These are phyloP conservation scores for Saprolegnia diclina DNA, from an alignment of 352 stramenopile genomes.

Conservation along the genomic window DNA sequence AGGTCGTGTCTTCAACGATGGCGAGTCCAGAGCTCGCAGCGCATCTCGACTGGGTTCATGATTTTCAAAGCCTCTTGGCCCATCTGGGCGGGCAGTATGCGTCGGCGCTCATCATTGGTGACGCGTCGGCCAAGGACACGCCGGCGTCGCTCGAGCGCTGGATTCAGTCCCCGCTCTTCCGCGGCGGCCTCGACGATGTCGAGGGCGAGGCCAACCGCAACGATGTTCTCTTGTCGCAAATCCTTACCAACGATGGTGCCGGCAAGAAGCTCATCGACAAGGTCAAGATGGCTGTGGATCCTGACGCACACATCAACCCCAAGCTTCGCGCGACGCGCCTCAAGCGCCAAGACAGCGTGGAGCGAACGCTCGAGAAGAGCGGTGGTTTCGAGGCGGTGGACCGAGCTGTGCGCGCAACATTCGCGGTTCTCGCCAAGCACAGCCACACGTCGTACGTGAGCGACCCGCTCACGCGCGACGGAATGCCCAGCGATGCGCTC, in stretches of 20 bases:
- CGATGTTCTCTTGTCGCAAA: conserved; percentile 56
- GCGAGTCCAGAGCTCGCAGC: not conserved
- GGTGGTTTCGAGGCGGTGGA: conserved; percentile 76
- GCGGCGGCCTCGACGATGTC: conserved; percentile 42
- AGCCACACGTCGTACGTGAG: conserved; percentile 69
- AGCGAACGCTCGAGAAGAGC: conserved; percentile 78
- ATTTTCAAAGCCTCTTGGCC: conserved; percentile 56
- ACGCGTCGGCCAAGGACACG: conserved; percentile 11
- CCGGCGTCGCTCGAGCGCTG: conserved; percentile 38
- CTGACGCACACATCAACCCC: conserved; percentile 42
- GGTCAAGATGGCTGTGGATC: conserved; percentile 64
- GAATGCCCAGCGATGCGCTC: conserved; percentile 52
- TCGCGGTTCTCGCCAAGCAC: conserved; percentile 77
- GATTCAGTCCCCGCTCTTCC: conserved; percentile 49
- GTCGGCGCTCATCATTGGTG: conserved; percentile 44
- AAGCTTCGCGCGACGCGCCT: conserved; percentile 56
- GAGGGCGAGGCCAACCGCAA: conserved; percentile 36
- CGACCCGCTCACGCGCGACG: conserved; percentile 52
- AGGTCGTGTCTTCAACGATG: not conserved
- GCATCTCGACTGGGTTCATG: conserved; percentile 41
- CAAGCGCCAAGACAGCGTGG: conserved; percentile 78
- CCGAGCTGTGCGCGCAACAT: conserved; percentile 67
- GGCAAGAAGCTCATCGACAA: conserved; percentile 80
- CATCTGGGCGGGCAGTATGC: conserved; percentile 65
- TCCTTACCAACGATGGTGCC: conserved; percentile 59